phyloP scores from a whole-genome alignment of 495 filamentous ascomycete genomes.

The Trichoderma reesei region DNA sequence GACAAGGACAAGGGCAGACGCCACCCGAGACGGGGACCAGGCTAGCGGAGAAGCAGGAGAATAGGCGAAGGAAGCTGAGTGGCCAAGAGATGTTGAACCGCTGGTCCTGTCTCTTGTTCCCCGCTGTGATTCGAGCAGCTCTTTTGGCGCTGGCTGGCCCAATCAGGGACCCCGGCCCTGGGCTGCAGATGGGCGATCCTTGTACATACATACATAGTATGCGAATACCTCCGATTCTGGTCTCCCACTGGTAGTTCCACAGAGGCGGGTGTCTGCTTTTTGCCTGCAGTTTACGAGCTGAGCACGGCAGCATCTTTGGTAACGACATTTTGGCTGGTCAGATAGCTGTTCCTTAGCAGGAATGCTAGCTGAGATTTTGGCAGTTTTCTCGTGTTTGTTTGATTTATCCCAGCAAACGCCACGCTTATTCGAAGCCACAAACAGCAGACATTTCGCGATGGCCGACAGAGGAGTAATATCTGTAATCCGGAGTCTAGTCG shows the following conservation, averaged over 20 bases:
- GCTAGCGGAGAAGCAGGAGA: neutral
- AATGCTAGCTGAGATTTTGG: neutral
- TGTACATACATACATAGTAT: too few relatives aligned
- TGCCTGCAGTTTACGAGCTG: neutral
- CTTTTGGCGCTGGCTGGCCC: neutral
- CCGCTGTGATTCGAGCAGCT: constrained; percentile 4
- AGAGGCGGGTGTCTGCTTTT: neutral
- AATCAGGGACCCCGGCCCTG: neutral
- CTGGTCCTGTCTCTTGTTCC: neutral
- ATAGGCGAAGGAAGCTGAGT: neutral
- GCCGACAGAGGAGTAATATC: too few relatives aligned
- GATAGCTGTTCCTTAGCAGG: neutral
- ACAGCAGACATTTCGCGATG: too few relatives aligned
- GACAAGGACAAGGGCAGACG: neutral
- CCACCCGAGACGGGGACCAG: neutral
- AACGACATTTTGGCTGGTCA: neutral
- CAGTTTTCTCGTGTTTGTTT: too few relatives aligned
- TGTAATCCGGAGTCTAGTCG: too few relatives aligned
- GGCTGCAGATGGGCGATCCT: neutral
- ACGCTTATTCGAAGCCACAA: too few relatives aligned
- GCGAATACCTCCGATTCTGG: neutral
- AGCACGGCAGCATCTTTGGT: neutral
- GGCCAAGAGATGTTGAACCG: neutral
- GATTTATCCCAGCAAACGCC: too few relatives aligned
- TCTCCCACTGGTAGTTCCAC: neutral